phyloP scores from a whole-genome alignment of 2,329 filamentous ascomycete species.

The Ophiostoma australiae region DNA sequence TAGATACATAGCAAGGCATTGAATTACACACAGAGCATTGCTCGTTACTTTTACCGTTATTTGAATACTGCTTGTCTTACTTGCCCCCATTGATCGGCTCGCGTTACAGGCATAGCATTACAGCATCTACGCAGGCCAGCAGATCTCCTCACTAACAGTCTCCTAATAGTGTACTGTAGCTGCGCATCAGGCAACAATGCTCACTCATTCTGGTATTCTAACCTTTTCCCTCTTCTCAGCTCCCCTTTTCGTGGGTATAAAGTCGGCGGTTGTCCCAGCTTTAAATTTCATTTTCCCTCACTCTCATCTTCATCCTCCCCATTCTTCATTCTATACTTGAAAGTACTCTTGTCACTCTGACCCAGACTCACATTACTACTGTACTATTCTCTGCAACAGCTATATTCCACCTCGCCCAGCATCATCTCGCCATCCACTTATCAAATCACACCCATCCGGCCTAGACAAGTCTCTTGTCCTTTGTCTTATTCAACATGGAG shows the following conservation, averaged over 20 bases:
- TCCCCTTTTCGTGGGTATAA: not conserved
- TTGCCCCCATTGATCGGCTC: not conserved
- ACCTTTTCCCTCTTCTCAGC: not conserved
- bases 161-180: not conserved
- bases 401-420: not conserved
- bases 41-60: too few species aligned
- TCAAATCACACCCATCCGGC: not conserved
- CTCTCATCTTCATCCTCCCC: not conserved
- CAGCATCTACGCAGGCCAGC: not conserved
- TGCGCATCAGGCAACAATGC: not conserved
- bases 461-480: not conserved
- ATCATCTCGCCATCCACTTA: not conserved
- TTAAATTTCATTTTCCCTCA: not conserved
- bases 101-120: not conserved
- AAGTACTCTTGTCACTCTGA: not conserved
- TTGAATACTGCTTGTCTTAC: not conserved
- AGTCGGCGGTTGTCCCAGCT: not conserved
- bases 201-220: not conserved
- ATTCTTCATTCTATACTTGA: not conserved
- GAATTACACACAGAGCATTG: too few species aligned
- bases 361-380: not conserved
- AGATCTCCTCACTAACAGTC: not conserved
- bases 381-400: not conserved
- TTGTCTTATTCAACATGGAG: constrained; percentile 35
- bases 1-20: too few species aligned